Base-by-base conservation (phyloP, 192 early-diverging fungal genomes). In the Backusella mclennaniae region DNA sequence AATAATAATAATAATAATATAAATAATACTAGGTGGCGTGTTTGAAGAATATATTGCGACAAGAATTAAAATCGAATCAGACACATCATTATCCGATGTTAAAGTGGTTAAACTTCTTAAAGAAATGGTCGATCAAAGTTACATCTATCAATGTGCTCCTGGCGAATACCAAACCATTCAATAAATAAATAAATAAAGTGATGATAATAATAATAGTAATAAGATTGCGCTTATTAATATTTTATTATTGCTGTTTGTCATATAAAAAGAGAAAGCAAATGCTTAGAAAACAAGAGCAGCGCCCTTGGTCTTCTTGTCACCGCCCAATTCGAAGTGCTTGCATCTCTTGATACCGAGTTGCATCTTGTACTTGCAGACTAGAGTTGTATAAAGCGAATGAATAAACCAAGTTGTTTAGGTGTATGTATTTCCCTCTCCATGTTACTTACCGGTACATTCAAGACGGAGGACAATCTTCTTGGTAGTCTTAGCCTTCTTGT, bases 401-500 rank as follows among this genome's bases (percentile, higher is more conserved):
- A 33, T 33, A 33, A 33, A 33, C 33, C 33, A 33, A 33, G 2
- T 33, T 33, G 33, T 26, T 26, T 26, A 26, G 26, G 26, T 33
- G 3, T 3, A 33, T 3, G 3, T 3, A 33, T 33, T 3, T 2
- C 38, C 38, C 38, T 67, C 7, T 35, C 56, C 9, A 12, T 63
- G 1, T 14, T 31, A 71, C 70, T 46, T 71, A 71, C 70, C 9
- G 77, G 92, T 97, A 91, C 98, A 99, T 88, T 99, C 97, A 52
- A 99, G 89, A 92, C 96, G 95, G 80, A 99, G 93, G 36, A 98
- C 98, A 86, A 98, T 87, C 95, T 99, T 99, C 93, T 98, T 99
- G 89, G 96, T 99, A 80, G 98, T 99, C 95, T 99, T 99, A 84
- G 97, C 98, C 93, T 99, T 99, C 93, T 99, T 99, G 95, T 98